Evolutionary conservation across 306 rosid species (phyloP).

Genomic region (Clitoria ternatea): DNA sequence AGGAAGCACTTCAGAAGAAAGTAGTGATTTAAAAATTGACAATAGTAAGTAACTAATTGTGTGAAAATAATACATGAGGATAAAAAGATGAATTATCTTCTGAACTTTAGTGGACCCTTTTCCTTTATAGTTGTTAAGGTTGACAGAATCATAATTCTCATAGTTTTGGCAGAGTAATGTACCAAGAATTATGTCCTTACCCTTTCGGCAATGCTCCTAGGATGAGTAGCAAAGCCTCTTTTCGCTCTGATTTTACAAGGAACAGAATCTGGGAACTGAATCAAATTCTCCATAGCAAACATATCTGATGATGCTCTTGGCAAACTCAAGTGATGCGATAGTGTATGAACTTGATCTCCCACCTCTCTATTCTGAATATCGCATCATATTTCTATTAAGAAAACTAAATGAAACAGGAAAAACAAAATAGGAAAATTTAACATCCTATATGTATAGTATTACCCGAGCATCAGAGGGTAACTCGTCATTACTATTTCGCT

Average conservation of each 20-base stretch:
- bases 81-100: no score
- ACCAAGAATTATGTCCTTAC: constrained; percentile 24
- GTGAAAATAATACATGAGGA: no score
- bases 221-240: constrained; percentile 97
- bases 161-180: neutral
- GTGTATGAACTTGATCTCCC: constrained; percentile 48
- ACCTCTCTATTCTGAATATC: constrained; percentile 49
- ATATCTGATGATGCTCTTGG: constrained; percentile 60
- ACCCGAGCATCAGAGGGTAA: constrained; percentile 52
- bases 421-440: neutral
- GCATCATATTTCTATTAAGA: neutral
- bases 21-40: no score
- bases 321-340: constrained; percentile 74
- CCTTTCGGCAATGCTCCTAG: constrained; percentile 95
- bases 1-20: no score
- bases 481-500: constrained; percentile 37
- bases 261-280: constrained; percentile 73
- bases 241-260: constrained; percentile 91
- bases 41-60: no score
- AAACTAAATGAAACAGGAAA: neutral
- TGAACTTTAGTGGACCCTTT: no score
- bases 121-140: neutral
- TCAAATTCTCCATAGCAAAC: constrained; percentile 55
- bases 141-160: neutral
- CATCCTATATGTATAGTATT: constrained; percentile 2